These are phyloP conservation scores for Phyllachora maydis DNA, from an alignment of 2,329 filamentous ascomycete genomes.

Conservation along the genomic window DNA sequence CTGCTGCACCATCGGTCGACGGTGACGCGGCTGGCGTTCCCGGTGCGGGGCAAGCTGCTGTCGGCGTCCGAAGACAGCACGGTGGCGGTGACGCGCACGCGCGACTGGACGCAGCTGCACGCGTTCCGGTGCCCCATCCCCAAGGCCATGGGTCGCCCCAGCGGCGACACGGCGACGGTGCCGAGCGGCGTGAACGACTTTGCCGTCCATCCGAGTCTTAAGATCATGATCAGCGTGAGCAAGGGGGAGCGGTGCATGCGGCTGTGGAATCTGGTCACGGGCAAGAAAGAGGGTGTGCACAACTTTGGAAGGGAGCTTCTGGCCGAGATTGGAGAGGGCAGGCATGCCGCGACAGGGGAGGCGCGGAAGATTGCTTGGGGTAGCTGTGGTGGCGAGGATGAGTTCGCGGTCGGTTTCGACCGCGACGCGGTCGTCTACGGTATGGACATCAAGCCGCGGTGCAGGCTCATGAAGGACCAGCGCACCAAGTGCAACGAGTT, in stretches of 20 bases:
- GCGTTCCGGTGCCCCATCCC: constrained; percentile 78
- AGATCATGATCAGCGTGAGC: constrained; percentile 84
- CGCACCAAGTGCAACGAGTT: constrained; percentile 72
- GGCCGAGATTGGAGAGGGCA: constrained; percentile 53
- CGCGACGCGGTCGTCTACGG: constrained; percentile 69
- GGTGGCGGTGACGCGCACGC: constrained; percentile 66
- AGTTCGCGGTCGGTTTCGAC: constrained; percentile 82
- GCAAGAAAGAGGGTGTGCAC: constrained; percentile 83
- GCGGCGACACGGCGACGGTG: constrained; percentile 71
- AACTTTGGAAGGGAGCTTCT: constrained; percentile 63
- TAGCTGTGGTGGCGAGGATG: constrained; percentile 45
- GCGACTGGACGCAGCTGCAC: constrained; percentile 77
- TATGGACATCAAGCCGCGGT: constrained; percentile 68
- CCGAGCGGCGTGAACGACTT: constrained; percentile 89
- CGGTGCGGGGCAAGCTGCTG: constrained; percentile 69
- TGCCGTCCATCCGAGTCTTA: constrained; percentile 88
- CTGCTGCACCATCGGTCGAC: constrained; percentile 72
- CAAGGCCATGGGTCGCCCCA: constrained; percentile 60
- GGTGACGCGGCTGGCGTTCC: constrained; percentile 63
- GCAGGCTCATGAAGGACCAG: constrained; percentile 45
- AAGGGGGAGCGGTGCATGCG: constrained; percentile 82
- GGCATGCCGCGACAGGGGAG: constrained; percentile 61
- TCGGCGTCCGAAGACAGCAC: constrained; percentile 82
- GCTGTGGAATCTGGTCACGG: constrained; percentile 90
- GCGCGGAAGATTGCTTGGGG: constrained; percentile 71